Evolutionary conservation across 1,139 yeast species (phyloP).

Genomic region (Saccharomyces hybrid): DNA sequence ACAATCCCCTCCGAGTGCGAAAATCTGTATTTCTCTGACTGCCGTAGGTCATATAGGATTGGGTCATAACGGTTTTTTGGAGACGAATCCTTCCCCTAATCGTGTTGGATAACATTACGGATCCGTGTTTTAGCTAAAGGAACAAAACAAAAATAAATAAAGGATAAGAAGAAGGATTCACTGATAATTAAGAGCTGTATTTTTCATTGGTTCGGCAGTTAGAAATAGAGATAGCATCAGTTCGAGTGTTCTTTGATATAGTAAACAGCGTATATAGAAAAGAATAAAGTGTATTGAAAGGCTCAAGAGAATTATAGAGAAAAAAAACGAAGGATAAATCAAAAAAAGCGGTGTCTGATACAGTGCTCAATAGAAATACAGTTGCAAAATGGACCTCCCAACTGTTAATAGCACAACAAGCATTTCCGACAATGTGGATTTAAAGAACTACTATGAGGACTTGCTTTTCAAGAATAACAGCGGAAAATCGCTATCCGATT

Average conservation of each 20-base stretch:
- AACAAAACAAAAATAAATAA: neutral
- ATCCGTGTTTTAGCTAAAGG: neutral
- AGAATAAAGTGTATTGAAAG: neutral
- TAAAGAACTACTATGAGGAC: conserved; percentile 31
- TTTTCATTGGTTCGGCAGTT: neutral
- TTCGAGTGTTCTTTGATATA: neutral
- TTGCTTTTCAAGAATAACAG: conserved; percentile 28
- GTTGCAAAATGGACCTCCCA: conserved; percentile 22
- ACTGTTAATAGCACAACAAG: conserved; percentile 31
- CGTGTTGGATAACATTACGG: neutral
- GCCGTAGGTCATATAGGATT: neutral
- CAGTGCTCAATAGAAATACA: conserved; percentile 1
- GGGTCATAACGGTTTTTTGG: neutral
- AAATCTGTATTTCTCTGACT: neutral
- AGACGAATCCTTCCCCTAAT: neutral
- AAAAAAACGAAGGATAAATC: neutral
- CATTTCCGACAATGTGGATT: conserved; percentile 29
- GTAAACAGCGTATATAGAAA: conserved; percentile 2
- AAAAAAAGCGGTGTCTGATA: neutral
- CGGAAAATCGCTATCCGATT: conserved; percentile 30
- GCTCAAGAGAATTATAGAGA: neutral
- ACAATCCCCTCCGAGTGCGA: neutral
- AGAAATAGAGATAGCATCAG: neutral
- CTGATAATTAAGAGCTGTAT: neutral
- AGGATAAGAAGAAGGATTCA: neutral